Base-by-base conservation (phyloP, 371 early-diverging fungal genomes). In the Rhizopus stolonifer region DNA sequence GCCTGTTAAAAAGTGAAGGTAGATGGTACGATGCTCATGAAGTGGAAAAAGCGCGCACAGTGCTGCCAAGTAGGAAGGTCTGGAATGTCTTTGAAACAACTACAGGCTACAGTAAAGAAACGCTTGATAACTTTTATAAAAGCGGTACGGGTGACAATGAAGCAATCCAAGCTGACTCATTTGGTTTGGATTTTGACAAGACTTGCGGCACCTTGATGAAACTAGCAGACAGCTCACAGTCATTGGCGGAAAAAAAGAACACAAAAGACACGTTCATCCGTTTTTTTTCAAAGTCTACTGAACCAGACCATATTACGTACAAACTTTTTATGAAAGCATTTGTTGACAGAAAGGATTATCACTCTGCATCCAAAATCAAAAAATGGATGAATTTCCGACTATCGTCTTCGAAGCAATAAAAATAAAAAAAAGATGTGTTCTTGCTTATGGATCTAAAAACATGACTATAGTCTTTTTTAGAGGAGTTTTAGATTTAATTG, bases 281-380 rank as follows among this genome's bases (percentile, higher is more conserved):
- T 4, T 44, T 55, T 5, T 61, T 64, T 25, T 47, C 54, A 10
- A 58, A 49, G 5, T 17, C 39, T 14, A 49, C 19, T 23, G 49
- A 61, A 29, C 50, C 73, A 17, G 61, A 73, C 33, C 46, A 56
- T 33, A 46, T 56, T 6, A 73, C 73, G 4, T 69, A 64, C 19
- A 67, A 65, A 44, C 34, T 69, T 3, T 73, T 73, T 56, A 67
- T 69, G 52, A 69, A 64, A 46, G 73, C 73, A 13, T 73, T 73
- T 54, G 45, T 48, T 2, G 56, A 53, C n/a, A 52, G 55, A 1
- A 53, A 57, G 14, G 68, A 71, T 60, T 34, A 34, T 22, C 31
- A 52, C 31, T 62, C 72, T 46, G 72, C 72, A 13, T 46, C 52
- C 17, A 40, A 25, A 17, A 49, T 58, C 7, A 40, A 60, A 33